Evolutionary conservation across 352 stramenopile genomes (phyloP), one percentile per base, ranked within the genome.

Genomic region (Blastocystis sp.): DNA sequence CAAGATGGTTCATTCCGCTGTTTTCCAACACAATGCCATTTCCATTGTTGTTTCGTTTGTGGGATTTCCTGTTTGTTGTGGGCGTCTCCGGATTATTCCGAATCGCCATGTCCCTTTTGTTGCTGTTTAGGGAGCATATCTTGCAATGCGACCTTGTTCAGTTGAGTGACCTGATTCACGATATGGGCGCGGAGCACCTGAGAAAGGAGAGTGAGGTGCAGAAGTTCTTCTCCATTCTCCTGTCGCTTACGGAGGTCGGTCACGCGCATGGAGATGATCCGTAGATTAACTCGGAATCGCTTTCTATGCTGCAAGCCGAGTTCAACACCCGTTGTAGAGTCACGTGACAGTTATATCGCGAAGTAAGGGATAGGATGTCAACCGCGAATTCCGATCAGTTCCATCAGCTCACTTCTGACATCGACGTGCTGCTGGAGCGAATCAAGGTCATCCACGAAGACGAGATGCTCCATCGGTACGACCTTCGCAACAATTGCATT

Each of bases 1-100:
- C 78, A 17, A 43, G 68, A 21, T 88, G 78, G 78, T 88, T 88
- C n/a, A 79, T 88, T 68, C 64, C 78, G 21, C 68, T 88, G 19
- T 88, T 88, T 78, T 61, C 78, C 2, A 84, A 66, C 11, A 52
- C 34, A 2, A 24, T 84, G 40, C 60, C 52, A 19, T 84, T 84
- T 70, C 59, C 74, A 21, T 21, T 68, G 40, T n/a, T 84, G 3
- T 84, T 84, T 21, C 74, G 74, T 9, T 52, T 84, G n/a, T 84
- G 52, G 52, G 74, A 84, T 45, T 84, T 69, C 52, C 69, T 84
- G 74, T 84, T 84, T 28, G 40, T 66, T 45, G 74, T 84, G 21
- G 74, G 74, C n/a, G 34, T 84, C 43, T 84, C 74, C 9, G 74
- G 52, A 2, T 21, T 84, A 3, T 84, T 84, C 48, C 74, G 74